Conservation (phyloP, 2,329 filamentous ascomycete genomes). For the Pyricularia sp. region DNA sequence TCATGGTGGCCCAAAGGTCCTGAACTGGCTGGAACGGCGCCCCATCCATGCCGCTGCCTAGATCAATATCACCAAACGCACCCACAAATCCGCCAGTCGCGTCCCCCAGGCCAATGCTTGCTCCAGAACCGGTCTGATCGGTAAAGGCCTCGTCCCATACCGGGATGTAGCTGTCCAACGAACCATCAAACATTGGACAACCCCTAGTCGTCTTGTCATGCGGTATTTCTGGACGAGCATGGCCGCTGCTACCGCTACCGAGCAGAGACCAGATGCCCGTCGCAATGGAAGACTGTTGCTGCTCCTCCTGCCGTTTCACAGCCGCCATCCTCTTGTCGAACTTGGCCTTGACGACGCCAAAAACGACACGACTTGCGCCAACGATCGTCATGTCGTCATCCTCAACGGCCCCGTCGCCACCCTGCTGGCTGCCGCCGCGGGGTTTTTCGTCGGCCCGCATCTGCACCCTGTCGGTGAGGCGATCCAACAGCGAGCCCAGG, state of each 20-base stretch:
- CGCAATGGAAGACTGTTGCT: constrained; percentile 9
- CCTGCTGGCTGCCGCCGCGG: neutral
- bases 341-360: constrained; percentile 35
- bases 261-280: neutral
- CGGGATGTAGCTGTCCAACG: constrained; percentile 33
- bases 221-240: constrained; percentile 8
- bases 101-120: neutral
- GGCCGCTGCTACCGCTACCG: constrained; percentile 3
- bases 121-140: constrained; percentile 7
- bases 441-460: neutral
- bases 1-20: constrained; percentile 40
- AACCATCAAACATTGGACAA: constrained; percentile 45
- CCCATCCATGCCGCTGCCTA: neutral
- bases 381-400: constrained; percentile 27
- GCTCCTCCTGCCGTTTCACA: constrained; percentile 14
- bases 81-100: neutral
- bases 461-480: neutral
- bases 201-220: constrained; percentile 15
- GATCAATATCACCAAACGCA: neutral
- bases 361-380: constrained; percentile 34
- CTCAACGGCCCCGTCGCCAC: constrained; percentile 8
- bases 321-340: constrained; percentile 30
- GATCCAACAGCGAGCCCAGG: constrained; percentile 28
- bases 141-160: constrained; percentile 31
- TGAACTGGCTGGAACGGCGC: constrained; percentile 18